Percentiles rank a stretch among this genome's conserved stretches.
phyloP scores from a whole-genome alignment of 2,329 filamentous ascomycete species.

The Falciphora oryzae region DNA sequence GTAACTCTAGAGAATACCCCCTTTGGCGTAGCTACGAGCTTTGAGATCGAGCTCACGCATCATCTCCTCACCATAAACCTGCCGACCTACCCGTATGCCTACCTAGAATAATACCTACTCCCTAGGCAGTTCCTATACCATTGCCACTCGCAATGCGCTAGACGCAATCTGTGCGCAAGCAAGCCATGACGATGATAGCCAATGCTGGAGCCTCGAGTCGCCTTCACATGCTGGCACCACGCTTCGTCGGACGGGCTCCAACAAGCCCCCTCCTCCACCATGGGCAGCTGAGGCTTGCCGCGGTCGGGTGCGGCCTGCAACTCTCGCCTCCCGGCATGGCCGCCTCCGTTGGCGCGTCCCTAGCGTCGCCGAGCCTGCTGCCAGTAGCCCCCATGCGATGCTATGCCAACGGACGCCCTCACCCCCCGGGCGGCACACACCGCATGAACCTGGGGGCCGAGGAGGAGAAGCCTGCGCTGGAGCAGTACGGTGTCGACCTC shows the following conservation, averaged over 20 bases:
- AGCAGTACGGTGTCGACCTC: conserved; percentile 86
- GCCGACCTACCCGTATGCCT: too few relatives aligned
- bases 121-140: too few relatives aligned
- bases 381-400: conserved; percentile 38
- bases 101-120: too few relatives aligned
- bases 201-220: not conserved
- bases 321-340: not conserved
- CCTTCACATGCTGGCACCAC: not conserved
- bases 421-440: conserved; percentile 87
- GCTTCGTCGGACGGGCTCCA: not conserved
- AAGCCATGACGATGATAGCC: too few relatives aligned
- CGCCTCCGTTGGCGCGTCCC: too few relatives aligned
- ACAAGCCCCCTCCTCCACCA: not conserved
- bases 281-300: not conserved
- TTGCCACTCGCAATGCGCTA: too few relatives aligned
- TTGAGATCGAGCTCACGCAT: too few relatives aligned
- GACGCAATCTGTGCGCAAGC: too few relatives aligned
- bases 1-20: too few relatives aligned
- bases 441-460: conserved; percentile 81
- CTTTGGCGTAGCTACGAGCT: too few relatives aligned
- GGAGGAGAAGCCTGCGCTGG: conserved; percentile 77
- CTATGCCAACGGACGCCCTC: conserved; percentile 69
- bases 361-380: conserved; percentile 19
- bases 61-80: too few relatives aligned
- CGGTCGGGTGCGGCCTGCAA: not conserved